A percentile compares a stretch with the other conserved stretches of the same genome.
phyloP scores from a whole-genome alignment of 768 basidiomycete genomes.

The Suillus bovinus region DNA sequence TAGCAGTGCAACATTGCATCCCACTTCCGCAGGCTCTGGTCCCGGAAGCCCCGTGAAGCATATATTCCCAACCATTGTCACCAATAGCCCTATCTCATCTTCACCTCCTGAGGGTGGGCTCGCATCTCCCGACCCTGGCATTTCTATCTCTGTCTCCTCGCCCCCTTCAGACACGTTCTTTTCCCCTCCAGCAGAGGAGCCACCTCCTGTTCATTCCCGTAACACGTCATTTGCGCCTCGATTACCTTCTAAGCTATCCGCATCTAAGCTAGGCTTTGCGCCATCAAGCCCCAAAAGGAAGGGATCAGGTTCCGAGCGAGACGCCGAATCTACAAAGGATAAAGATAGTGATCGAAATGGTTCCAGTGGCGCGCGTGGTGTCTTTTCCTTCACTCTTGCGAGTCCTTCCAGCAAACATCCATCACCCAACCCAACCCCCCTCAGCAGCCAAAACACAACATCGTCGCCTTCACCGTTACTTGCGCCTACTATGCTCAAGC shows the following conservation, averaged over 20 bases:
- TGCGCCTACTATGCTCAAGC: conserved; percentile 51
- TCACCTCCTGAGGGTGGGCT: conserved; percentile 23
- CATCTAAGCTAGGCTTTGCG: conserved; percentile 45
- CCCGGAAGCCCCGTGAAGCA: conserved; percentile 37
- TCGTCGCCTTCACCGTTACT: conserved; percentile 49
- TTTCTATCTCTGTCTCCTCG: conserved; percentile 52
- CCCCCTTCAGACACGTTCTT: conserved; percentile 39
- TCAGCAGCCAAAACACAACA: conserved; percentile 28
- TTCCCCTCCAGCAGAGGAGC: conserved; percentile 30
- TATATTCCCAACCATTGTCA: conserved; percentile 41
- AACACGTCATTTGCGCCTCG: conserved; percentile 74
- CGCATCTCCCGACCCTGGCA: conserved; percentile 29
- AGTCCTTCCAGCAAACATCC: conserved; percentile 32
- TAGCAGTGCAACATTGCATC: conserved; percentile 53
- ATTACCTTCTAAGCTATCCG: conserved; percentile 65
- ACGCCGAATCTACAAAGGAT: conserved; percentile 28
- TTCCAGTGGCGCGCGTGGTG: conserved; percentile 22
- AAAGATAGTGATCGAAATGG: conserved; percentile 32
- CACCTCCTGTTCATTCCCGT: conserved; percentile 55
- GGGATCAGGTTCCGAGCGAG: conserved; percentile 43
- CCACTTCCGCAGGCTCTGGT: conserved; percentile 29
- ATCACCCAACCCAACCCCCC: conserved; percentile 15
- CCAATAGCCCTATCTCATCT: conserved; percentile 25
- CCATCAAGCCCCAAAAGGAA: conserved; percentile 60
- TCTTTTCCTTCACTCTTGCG: conserved; percentile 31